Conservation (phyloP, 306 rosid genomes). For the Acmispon strigosus region DNA sequence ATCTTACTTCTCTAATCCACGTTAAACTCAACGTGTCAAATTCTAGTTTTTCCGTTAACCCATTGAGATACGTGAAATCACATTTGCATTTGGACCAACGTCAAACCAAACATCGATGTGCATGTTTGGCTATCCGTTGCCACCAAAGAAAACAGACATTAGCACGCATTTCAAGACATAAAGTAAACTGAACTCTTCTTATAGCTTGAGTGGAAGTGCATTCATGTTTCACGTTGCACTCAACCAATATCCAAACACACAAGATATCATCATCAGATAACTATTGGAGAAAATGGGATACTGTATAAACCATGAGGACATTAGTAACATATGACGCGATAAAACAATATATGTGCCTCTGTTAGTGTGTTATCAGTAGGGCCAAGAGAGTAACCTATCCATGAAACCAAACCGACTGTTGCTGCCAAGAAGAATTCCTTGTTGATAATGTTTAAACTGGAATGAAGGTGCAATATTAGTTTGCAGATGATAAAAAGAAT, state of each 20-base stretch:
- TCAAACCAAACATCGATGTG: too few species aligned
- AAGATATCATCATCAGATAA: not conserved
- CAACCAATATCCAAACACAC: not conserved
- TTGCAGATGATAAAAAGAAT: conserved; percentile 10
- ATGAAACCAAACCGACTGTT: conserved; percentile 49
- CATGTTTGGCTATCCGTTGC: too few species aligned
- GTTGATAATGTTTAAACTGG: conserved; percentile 60
- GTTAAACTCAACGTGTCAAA: too few species aligned
- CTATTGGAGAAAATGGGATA: not conserved
- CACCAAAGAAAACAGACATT: too few species aligned
- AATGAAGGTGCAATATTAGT: conserved; percentile 14
- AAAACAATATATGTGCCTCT: not conserved
- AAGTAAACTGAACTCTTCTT: too few species aligned
- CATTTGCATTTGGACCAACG: too few species aligned
- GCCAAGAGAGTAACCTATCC: conserved; percentile 53
- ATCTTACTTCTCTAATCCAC: too few species aligned
- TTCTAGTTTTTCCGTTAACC: too few species aligned
- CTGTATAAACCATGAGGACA: not conserved
- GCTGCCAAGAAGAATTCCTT: conserved; percentile 76
- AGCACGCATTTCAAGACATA: too few species aligned
- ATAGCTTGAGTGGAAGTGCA: too few species aligned
- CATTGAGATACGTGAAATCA: too few species aligned
- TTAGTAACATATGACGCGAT: not conserved
- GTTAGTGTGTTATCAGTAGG: not conserved
- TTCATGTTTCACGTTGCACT: too few species aligned